Evolutionary conservation across 192 early-diverging fungal species (phyloP).

Genomic region (Dispira simplex): DNA sequence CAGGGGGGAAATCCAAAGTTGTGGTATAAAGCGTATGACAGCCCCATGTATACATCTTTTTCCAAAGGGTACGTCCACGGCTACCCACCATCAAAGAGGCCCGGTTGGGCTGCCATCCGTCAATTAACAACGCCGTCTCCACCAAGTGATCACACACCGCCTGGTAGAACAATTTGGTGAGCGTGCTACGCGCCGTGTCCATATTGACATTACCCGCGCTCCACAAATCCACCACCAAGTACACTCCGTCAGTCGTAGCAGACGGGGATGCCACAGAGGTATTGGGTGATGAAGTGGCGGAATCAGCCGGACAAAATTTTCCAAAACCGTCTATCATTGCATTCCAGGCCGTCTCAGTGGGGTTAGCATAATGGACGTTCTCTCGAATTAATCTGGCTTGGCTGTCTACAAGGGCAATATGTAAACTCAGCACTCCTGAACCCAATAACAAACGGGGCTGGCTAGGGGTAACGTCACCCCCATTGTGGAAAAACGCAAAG

Average conservation of each 20-base stretch:
- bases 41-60: background rate
- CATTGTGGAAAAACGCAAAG: constrained; percentile 9
- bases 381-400: background rate
- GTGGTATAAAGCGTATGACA: background rate
- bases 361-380: no score
- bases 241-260: background rate
- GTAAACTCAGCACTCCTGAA: background rate
- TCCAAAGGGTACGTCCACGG: background rate
- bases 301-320: background rate
- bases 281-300: background rate
- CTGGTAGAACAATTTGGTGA: background rate
- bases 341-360: background rate
- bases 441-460: background rate
- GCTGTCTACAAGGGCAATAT: constrained; percentile 2
- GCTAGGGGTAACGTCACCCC: background rate
- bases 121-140: background rate
- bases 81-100: background rate
- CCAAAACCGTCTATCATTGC: background rate
- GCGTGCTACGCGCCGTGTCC: no score
- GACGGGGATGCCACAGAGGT: background rate
- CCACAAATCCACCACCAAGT: background rate
- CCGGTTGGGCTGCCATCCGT: background rate
- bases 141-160: background rate
- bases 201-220: constrained; percentile 3
- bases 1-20: background rate